phyloP scores from a whole-genome alignment of 495 filamentous ascomycete species.

The Penicillium ochrochloron region DNA sequence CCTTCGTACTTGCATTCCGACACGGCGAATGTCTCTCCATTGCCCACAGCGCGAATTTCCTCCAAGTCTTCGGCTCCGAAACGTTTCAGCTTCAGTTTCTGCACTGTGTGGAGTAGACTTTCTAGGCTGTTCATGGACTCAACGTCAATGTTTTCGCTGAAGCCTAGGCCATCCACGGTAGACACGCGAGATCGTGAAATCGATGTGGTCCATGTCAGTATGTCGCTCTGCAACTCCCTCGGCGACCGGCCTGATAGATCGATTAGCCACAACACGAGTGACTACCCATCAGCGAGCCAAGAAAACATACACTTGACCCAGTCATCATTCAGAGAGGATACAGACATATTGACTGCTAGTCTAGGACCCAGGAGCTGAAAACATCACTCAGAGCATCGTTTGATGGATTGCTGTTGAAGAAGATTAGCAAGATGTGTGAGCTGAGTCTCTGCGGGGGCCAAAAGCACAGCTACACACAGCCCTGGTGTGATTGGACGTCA shows the following conservation, averaged over 20 bases:
- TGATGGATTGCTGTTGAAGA: neutral
- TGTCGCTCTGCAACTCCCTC: conserved; percentile 7
- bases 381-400: neutral
- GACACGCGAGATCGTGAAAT: conserved; percentile 32
- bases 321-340: conserved; percentile 9
- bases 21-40: conserved; percentile 40
- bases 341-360: neutral
- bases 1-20: conserved; percentile 31
- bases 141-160: conserved; percentile 24
- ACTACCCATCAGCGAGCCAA: neutral
- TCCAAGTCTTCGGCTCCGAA: conserved; percentile 31
- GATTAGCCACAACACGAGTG: neutral
- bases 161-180: conserved; percentile 28
- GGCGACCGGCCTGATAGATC: neutral
- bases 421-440: neutral
- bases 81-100: conserved; percentile 32
- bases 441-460: conserved; percentile 6
- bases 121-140: conserved; percentile 30
- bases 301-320: conserved; percentile 11
- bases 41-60: conserved; percentile 31
- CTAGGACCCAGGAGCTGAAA: neutral
- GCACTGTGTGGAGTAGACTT: conserved; percentile 33
- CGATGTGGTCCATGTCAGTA: conserved; percentile 17
- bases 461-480: neutral
- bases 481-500: neutral